Evolutionary conservation across 352 stramenopile species (phyloP).

Genomic region (Pythium scleroteichum): DNA sequence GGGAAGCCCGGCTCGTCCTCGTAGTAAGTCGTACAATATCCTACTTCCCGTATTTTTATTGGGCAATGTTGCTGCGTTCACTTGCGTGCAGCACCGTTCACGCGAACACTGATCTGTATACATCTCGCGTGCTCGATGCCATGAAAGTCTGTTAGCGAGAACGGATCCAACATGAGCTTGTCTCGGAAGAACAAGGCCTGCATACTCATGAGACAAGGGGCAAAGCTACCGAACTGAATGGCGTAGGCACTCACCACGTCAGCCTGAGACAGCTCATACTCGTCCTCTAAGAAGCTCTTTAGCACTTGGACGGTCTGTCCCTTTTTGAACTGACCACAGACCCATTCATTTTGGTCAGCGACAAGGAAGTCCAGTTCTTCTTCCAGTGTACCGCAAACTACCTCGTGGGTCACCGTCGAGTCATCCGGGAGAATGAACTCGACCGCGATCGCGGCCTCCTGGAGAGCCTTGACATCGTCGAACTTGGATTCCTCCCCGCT

Average conservation of each 20-base stretch:
- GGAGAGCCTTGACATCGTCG: constrained; percentile 54
- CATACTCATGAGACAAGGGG: background rate
- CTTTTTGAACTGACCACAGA: constrained; percentile 54
- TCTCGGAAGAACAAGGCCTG: constrained; percentile 45
- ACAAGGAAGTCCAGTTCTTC: background rate
- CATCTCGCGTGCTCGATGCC: constrained; percentile 32
- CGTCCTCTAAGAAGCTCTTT: constrained; percentile 59
- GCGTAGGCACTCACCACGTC: constrained; percentile 30
- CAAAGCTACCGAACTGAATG: too few species aligned
- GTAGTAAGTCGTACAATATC: too few species aligned
- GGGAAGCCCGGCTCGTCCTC: constrained; percentile 28
- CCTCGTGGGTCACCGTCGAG: constrained; percentile 43
- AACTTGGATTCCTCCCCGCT: constrained; percentile 49
- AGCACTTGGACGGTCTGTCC: constrained; percentile 61
- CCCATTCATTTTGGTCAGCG: background rate
- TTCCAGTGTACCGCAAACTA: too few species aligned
- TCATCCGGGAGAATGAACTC: constrained; percentile 61
- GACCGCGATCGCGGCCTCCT: constrained; percentile 57
- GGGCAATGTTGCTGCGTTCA: constrained; percentile 9
- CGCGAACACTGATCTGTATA: constrained; percentile 50
- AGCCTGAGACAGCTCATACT: constrained; percentile 43
- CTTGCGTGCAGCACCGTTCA: constrained; percentile 24
- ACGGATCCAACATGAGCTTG: constrained; percentile 52
- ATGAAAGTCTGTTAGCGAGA: constrained; percentile 66
- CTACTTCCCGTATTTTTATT: too few species aligned